These are phyloP conservation scores for Fusarium nelsonii DNA, from an alignment of 2,329 filamentous ascomycete genomes.

Conservation along the genomic window DNA sequence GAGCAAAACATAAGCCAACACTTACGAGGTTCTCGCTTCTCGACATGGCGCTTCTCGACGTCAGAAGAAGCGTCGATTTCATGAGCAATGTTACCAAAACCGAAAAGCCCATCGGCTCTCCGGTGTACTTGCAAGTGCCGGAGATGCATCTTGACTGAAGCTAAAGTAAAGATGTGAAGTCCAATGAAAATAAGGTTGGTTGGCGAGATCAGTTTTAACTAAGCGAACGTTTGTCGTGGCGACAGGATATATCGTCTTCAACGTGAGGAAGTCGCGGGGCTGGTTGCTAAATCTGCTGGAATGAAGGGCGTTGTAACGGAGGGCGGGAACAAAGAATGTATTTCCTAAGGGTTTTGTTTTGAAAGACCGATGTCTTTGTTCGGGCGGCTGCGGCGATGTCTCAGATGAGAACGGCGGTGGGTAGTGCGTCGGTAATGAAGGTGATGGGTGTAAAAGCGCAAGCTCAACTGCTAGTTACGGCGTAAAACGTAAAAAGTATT, in stretches of 20 bases:
- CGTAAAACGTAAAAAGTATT: constrained; percentile 35
- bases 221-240: neutral
- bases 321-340: constrained; percentile 48
- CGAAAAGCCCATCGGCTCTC: constrained; percentile 46
- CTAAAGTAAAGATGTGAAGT: neutral
- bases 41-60: constrained; percentile 20
- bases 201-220: neutral
- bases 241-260: constrained; percentile 35
- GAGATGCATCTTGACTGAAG: constrained; percentile 48
- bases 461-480: constrained; percentile 25
- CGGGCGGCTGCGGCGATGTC: constrained; percentile 44
- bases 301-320: constrained; percentile 45
- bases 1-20: neutral
- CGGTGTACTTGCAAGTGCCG: constrained; percentile 49
- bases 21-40: constrained; percentile 36
- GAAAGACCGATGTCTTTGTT: constrained; percentile 39
- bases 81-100: constrained; percentile 46
- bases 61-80: constrained; percentile 35
- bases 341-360: constrained; percentile 34
- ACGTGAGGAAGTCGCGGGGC: constrained; percentile 31
- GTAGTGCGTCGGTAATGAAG: constrained; percentile 19
- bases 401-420: constrained; percentile 33
- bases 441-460: constrained; percentile 20
- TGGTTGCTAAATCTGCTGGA: constrained; percentile 45
- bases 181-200: neutral